These are phyloP conservation scores for Citrus inodora DNA, from an alignment of 345 rosid species.

Conservation along the genomic window DNA sequence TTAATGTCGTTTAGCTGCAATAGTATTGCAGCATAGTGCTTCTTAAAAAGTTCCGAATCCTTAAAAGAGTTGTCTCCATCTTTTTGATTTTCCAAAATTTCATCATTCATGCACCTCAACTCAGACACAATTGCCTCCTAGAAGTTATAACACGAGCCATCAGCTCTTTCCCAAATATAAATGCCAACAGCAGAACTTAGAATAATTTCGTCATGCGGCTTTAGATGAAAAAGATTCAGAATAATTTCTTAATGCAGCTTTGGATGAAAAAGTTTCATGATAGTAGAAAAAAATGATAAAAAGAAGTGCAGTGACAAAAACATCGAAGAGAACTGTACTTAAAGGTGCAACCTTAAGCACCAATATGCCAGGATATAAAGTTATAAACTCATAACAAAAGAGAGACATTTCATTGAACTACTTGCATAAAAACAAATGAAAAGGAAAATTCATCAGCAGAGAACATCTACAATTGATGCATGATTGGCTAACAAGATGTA, in stretches of 20 bases:
- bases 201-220: not conserved
- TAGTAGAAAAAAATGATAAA: not conserved
- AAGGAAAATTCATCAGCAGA: not conserved
- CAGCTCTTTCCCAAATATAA: constrained; percentile 17
- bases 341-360: not conserved
- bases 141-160: constrained; percentile 25
- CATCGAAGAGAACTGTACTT: not conserved
- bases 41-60: constrained; percentile 68
- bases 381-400: not conserved
- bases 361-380: not conserved
- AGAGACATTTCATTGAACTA: not conserved
- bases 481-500: constrained; percentile 10
- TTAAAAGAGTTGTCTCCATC: constrained; percentile 46
- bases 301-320: not conserved
- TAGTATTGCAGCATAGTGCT: constrained; percentile 77
- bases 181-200: constrained; percentile 6
- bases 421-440: not conserved
- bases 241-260: not conserved
- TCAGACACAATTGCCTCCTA: constrained; percentile 74
- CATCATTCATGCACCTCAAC: constrained; percentile 66
- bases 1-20: constrained; percentile 65
- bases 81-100: constrained; percentile 57
- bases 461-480: constrained; percentile 2
- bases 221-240: not conserved
- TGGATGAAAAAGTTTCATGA: not conserved